Percentiles rank a stretch among this genome's conserved stretches.
Conservation (phyloP, 2,329 filamentous ascomycete genomes). For the Lasiodiplodia citricola region DNA sequence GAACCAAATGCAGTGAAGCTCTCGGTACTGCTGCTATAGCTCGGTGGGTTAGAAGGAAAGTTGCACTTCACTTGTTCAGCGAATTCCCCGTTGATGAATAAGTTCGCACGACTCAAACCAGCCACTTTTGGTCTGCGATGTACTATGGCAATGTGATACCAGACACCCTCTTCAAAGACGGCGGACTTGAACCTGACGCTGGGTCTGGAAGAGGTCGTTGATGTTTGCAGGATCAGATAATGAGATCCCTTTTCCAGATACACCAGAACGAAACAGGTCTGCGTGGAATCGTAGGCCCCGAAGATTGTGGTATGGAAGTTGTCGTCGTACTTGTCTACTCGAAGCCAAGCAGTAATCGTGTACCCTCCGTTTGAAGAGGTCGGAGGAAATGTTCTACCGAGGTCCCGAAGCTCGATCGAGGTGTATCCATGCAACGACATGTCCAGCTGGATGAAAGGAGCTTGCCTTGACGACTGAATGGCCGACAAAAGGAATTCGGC, state of each 20-base stretch:
- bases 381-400: constrained; percentile 86
- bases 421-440: constrained; percentile 85
- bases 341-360: constrained; percentile 87
- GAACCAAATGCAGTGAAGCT: constrained; percentile 73
- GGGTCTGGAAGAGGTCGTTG: constrained; percentile 81
- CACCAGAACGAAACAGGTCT: constrained; percentile 90
- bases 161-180: constrained; percentile 74
- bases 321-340: constrained; percentile 84
- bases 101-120: constrained; percentile 77
- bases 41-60: constrained; percentile 78
- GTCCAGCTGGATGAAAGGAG: constrained; percentile 92
- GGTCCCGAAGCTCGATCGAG: constrained; percentile 85
- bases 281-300: constrained; percentile 87
- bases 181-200: constrained; percentile 92
- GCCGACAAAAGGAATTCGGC: constrained; percentile 76
- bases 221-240: constrained; percentile 95
- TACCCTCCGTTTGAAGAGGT: constrained; percentile 76
- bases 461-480: constrained; percentile 74
- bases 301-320: constrained; percentile 92
- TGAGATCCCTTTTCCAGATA: constrained; percentile 93
- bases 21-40: constrained; percentile 66
- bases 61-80: constrained; percentile 88
- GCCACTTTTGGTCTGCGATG: constrained; percentile 80
- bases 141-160: constrained; percentile 93
- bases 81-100: constrained; percentile 94